A percentile compares a stretch with the other conserved stretches of the same genome.
Conservation (phyloP, 805 yeast species). For the Jamesozyma gamospora region DNA sequence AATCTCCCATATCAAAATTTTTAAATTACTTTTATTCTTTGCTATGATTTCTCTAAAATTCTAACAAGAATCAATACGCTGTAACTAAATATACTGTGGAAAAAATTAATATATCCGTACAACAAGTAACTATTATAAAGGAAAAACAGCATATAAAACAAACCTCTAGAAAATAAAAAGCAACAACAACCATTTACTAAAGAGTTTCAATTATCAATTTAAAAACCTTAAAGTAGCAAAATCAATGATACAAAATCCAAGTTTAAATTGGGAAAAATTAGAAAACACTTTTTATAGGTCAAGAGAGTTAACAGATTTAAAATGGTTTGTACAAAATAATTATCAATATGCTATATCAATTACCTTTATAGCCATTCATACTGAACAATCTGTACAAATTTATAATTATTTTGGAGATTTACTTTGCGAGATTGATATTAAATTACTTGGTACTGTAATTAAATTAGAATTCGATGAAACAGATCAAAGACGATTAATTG, state of each 20-base stretch:
- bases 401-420: conserved; percentile 31
- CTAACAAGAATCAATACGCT: too few relatives aligned
- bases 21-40: background rate
- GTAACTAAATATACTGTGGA: too few relatives aligned
- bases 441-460: conserved; percentile 10
- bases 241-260: conserved; percentile 26
- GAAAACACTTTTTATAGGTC: conserved; percentile 59
- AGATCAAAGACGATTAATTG: conserved; percentile 7
- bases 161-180: too few relatives aligned
- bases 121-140: too few relatives aligned
- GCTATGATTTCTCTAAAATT: too few relatives aligned
- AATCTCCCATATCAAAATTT: background rate
- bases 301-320: conserved; percentile 26
- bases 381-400: conserved; percentile 24
- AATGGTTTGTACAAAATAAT: conserved; percentile 11
- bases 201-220: too few relatives aligned
- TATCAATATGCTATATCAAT: conserved; percentile 32
- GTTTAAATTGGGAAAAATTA: conserved; percentile 67
- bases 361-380: conserved; percentile 34
- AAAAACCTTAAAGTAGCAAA: too few relatives aligned
- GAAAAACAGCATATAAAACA: too few relatives aligned
- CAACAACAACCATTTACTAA: too few relatives aligned
- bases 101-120: too few relatives aligned
- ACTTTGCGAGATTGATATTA: conserved; percentile 6
- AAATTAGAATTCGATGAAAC: conserved; percentile 15